Base-by-base conservation (phyloP, 2,329 filamentous ascomycete genomes). In the Fusarium abutilonis region DNA sequence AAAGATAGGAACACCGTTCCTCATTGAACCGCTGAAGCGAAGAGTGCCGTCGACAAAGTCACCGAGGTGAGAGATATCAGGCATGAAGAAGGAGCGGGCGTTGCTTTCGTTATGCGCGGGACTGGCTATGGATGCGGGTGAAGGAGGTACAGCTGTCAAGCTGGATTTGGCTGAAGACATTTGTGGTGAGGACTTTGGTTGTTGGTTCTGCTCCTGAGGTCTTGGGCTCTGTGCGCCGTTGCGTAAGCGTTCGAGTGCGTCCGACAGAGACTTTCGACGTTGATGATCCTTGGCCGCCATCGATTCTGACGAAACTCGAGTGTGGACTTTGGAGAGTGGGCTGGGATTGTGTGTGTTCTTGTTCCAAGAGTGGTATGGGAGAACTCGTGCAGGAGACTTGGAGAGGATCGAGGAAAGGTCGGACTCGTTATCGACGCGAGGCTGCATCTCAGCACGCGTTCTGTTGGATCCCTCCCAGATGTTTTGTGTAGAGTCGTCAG, bases 1-100 rank as follows among this genome's bases (percentile, higher is more conserved):
- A 55, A 86, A 83, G 21, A 86, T 78, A 7, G 82, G 83, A 10
- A 83, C 81, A 14, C 83, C 83, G 60, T 86, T 82, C 63, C 76
- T 80, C 62, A 82, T 75, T 6, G 80, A 77, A 38, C 81, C 79
- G 55, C 75, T 82, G 60, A 84, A 82, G 55, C 77, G 79, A 39
- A 86, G 78, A 15, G 80, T 82, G 6, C 83, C 83, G 2, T 83
- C 83, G 7, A 85, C 79, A 60, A 85, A 84, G 67, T 86, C 83
- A 36, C 82, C 81, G n/a, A 86, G 78, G 56, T 85, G 79, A 4
- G 80, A 80, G 15, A 85, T 78, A 45, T 82, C 79, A 3, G 83
- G 83, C 68, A 86, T 73, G 69, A 83, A 80, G 67, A 85, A 85
- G 3, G 83, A 85, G 9, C 80, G 80, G 10, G 70, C 77, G 19